Base-by-base conservation (phyloP, 306 rosid genomes). In the Prunus mira region DNA sequence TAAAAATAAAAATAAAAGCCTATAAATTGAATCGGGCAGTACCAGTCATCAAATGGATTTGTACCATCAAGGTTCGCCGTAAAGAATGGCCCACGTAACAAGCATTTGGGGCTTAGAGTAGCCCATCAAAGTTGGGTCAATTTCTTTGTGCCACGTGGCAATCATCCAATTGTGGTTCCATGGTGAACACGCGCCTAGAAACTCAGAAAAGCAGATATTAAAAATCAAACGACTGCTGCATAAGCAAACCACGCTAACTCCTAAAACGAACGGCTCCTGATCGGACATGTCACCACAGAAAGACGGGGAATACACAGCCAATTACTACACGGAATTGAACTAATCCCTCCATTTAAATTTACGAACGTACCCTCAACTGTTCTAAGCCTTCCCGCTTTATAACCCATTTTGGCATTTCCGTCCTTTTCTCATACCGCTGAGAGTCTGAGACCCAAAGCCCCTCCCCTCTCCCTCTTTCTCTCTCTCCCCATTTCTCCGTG, bases 281-380 rank as follows among this genome's bases (percentile, higher is more conserved):
- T 56, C 25, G 7, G 75, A 83, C 97, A 85, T 91, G 82, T 86
- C 91, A 75, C 41, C 76, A 25, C 19, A 1, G 6, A 9, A 22
- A 27, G 41, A 43, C 55, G 0, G 11, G 0, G 11, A 22, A 9
- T 32, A 5, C 9, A 17, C 61, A 52, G 64, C 6, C 20, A 62
- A 64, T 75, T 77, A 78, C 83, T 58, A 82, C 81, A 70, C 63
- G 5, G 22, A 56, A 46, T 68, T 13, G 45, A 12, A 30, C 1
- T 20, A 6, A 55, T 25, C 24, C 30, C 32, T n/a, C 24, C 19
- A 32, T 75, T 4, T 67, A 82, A 22, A 30, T 77, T 19, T 77
- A 86, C 46, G 82, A 74, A 80, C 2, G 73, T 66, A 28, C 86
- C 86, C 69, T 25, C 30, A 2, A 0, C 12, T 14, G 1, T 1